phyloP scores from a whole-genome alignment of 2,329 filamentous ascomycete genomes.

The Akanthomyces uredinophilus region DNA sequence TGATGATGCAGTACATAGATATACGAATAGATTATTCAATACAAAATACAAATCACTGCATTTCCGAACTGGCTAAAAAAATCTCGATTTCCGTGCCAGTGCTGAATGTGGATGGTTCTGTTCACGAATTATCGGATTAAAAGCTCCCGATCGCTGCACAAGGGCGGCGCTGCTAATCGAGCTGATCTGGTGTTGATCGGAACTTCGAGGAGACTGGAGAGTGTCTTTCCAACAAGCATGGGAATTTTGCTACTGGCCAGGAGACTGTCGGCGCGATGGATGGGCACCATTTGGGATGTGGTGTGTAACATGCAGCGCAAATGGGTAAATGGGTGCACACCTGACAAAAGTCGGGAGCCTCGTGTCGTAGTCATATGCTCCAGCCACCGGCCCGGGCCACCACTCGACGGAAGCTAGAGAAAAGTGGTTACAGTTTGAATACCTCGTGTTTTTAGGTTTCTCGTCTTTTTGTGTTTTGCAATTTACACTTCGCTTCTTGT shows the following conservation, averaged over 20 bases:
- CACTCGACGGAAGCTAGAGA: background rate
- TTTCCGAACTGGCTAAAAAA: too few species aligned
- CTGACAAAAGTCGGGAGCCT: background rate
- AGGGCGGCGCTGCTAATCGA: too few species aligned
- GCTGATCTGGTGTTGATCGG: too few species aligned
- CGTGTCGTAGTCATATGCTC: slow-evolving; percentile 8
- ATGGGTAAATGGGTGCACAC: background rate
- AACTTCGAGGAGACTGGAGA: too few species aligned
- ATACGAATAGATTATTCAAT: background rate
- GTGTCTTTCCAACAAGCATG: too few species aligned
- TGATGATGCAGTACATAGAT: background rate
- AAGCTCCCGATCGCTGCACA: too few species aligned
- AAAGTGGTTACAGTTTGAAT: background rate
- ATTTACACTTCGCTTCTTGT: background rate
- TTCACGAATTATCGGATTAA: too few species aligned
- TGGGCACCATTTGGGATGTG: background rate
- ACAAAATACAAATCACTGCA: too few species aligned
- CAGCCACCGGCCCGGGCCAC: background rate
- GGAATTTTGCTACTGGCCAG: background rate
- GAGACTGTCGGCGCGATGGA: background rate
- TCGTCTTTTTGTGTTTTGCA: background rate
- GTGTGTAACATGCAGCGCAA: background rate
- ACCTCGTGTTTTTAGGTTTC: background rate
- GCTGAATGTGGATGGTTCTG: too few species aligned
- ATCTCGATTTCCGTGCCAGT: too few species aligned